Evolutionary conservation across 371 early-diverging fungal species (phyloP).

Genomic region (Choanephora cucurbitarum): DNA sequence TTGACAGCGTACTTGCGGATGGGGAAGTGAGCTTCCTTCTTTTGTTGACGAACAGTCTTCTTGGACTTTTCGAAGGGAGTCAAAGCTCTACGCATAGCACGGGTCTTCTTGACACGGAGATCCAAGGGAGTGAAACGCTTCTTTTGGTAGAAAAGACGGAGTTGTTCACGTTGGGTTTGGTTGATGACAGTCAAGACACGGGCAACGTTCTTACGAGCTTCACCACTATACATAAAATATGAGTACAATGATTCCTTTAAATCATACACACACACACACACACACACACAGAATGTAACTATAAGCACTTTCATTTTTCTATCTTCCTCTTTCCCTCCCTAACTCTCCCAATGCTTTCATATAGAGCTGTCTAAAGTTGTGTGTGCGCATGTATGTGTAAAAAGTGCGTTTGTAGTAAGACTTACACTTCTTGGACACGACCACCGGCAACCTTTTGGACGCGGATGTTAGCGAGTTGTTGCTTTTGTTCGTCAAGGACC

Average conservation of each 20-base stretch:
- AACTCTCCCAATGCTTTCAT: too few species aligned
- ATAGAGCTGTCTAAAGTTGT: too few species aligned
- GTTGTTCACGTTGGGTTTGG: slow-evolving; percentile 86
- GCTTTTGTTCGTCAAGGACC: slow-evolving; percentile 91
- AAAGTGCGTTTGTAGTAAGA: background rate
- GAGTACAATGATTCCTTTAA: too few species aligned
- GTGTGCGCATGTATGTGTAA: too few species aligned
- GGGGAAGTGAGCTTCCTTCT: slow-evolving; percentile 87
- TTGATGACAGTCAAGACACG: slow-evolving; percentile 93
- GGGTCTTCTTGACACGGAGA: slow-evolving; percentile 95
- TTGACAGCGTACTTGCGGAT: slow-evolving; percentile 85
- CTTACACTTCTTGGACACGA: slow-evolving; percentile 82
- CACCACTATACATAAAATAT: slow-evolving; percentile 46
- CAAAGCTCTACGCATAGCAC: slow-evolving; percentile 95
- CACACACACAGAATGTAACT: too few species aligned
- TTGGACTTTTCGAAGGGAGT: slow-evolving; percentile 72
- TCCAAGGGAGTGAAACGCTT: slow-evolving; percentile 93
- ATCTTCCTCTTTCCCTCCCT: background rate
- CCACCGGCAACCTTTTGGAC: slow-evolving; percentile 91
- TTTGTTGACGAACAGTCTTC: slow-evolving; percentile 79
- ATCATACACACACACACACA: too few species aligned
- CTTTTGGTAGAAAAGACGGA: slow-evolving; percentile 82
- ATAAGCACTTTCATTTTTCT: too few species aligned
- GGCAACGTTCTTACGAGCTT: slow-evolving; percentile 92
- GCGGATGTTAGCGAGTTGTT: slow-evolving; percentile 87